phyloP scores from a whole-genome alignment of 768 basidiomycete species.

The Pleurotus tuoliensis region DNA sequence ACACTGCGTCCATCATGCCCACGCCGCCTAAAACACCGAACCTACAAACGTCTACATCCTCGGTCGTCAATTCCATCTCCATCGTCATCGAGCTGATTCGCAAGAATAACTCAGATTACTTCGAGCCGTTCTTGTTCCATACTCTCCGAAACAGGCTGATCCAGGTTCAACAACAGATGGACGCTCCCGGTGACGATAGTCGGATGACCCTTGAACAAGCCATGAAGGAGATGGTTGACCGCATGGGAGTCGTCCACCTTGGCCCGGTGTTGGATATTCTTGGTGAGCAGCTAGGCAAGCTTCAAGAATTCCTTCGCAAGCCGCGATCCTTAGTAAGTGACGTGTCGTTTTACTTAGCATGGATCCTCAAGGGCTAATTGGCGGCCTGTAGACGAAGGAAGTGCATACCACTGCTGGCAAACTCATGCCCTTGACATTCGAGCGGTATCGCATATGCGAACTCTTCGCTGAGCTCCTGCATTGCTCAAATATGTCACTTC shows the following conservation, averaged over 20 bases:
- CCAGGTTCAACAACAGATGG: constrained; percentile 72
- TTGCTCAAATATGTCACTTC: constrained; percentile 95
- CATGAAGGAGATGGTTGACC: constrained; percentile 77
- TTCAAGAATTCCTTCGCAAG: constrained; percentile 64
- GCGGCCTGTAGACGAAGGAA: constrained; percentile 51
- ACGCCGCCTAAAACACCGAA: constrained; percentile 25
- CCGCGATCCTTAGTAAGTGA: constrained; percentile 75
- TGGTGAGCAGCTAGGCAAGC: constrained; percentile 59
- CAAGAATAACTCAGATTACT: constrained; percentile 98
- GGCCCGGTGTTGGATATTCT: constrained; percentile 76
- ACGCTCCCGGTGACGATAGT: constrained; percentile 48
- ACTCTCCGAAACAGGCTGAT: constrained; percentile 89
- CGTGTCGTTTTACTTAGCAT: not conserved
- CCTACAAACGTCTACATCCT: constrained; percentile 61
- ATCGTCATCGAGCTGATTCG: constrained; percentile 92
- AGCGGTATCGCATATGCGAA: constrained; percentile 94
- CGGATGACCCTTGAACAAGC: constrained; percentile 66
- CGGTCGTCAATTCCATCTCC: constrained; percentile 81
- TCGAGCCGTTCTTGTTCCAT: constrained; percentile 96
- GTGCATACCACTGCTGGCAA: constrained; percentile 71
- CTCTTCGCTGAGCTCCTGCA: constrained; percentile 95
- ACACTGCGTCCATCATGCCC: not conserved
- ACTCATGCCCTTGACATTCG: constrained; percentile 82
- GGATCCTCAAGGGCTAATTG: constrained; percentile 9
- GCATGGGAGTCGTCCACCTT: constrained; percentile 89